These are phyloP conservation scores for Spathaspora sp. DNA, from an alignment of 805 yeast genomes.

Conservation along the genomic window DNA sequence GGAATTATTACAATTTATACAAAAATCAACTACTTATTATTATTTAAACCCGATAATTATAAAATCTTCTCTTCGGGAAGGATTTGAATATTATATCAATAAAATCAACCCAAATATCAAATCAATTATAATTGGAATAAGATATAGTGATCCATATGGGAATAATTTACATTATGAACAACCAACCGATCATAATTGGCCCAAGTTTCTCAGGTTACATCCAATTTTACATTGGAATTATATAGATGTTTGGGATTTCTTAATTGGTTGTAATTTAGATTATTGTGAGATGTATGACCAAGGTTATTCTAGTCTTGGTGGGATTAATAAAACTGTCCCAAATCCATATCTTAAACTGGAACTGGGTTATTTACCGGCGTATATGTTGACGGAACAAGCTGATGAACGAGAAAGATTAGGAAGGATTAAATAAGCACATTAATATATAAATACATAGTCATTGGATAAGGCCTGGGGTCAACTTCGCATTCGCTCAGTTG, in stretches of 20 bases:
- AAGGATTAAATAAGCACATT: conserved; percentile 10
- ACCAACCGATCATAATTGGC: conserved; percentile 89
- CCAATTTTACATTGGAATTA: conserved; percentile 90
- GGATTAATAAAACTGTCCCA: conserved; percentile 61
- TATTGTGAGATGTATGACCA: conserved; percentile 76
- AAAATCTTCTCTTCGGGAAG: conserved; percentile 56
- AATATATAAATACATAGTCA: background rate
- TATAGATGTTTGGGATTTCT: conserved; percentile 80
- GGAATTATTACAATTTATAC: conserved; percentile 66
- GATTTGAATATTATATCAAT: conserved; percentile 61
- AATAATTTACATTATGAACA: conserved; percentile 55
- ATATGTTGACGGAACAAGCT: conserved; percentile 54
- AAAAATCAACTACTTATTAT: conserved; percentile 50
- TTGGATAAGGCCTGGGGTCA: background rate
- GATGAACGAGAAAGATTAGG: conserved; percentile 53
- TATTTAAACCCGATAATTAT: conserved; percentile 46
- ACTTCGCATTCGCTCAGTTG: background rate
- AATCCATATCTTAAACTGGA: conserved; percentile 53
- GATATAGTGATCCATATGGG: conserved; percentile 87
- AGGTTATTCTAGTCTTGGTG: conserved; percentile 92
- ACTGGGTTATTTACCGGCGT: conserved; percentile 48
- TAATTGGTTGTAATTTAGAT: conserved; percentile 51
- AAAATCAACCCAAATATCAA: conserved; percentile 48
- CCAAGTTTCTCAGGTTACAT: conserved; percentile 75
- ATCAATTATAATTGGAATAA: conserved; percentile 82